Base-by-base conservation (phyloP, 169 alveolate species). In the Cryptosporidium parvum region DNA sequence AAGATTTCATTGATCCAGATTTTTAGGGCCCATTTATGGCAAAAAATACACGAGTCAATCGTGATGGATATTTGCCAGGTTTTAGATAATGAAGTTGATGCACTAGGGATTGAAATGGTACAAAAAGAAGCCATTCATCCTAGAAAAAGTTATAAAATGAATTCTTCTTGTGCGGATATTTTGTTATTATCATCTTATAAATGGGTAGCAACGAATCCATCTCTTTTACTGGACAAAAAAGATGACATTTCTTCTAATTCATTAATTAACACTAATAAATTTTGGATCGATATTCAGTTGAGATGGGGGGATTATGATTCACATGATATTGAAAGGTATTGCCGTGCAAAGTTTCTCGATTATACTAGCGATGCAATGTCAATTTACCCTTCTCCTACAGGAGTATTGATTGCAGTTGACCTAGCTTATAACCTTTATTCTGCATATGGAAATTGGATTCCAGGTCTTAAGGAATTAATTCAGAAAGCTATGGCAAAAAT, bases 281-380 rank as follows among this genome's bases (percentile, higher is more conserved):
- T 94, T 93, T 98, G 99, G 99, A 93, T 99, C 42, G 99, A 99
- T 93, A 98, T 99, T 35, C 99, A 99, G 95, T 95, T 99, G 70
- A 96, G 99, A 53, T 99, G 99, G 99, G 99, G 99, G 29, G 99
- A 99, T 94, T 99, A 98, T 92, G 99, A 99, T 93, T 96, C 99
- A 62, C 99, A 99, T 93, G 99, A 98, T 93, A 98, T 98, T 69
- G 99, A 99, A 94, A 95, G 99, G 69, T 99, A 99, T 93, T 97
- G 99, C 70, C 96, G 99, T 53, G 99, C 99, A 33, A 98, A 98
- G 94, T 99, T 98, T 94, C 93, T 99, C 84, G 99, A 99, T 92
- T 99, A 99, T 93, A 98, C 99, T 12, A 98, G 99, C 8, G 99
- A 98, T 91, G 96, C 97, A 91, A 97, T 98, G 97, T 97, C 99